Conservation (phyloP, 768 basidiomycete species). For the Boletellus ananiceps region DNA sequence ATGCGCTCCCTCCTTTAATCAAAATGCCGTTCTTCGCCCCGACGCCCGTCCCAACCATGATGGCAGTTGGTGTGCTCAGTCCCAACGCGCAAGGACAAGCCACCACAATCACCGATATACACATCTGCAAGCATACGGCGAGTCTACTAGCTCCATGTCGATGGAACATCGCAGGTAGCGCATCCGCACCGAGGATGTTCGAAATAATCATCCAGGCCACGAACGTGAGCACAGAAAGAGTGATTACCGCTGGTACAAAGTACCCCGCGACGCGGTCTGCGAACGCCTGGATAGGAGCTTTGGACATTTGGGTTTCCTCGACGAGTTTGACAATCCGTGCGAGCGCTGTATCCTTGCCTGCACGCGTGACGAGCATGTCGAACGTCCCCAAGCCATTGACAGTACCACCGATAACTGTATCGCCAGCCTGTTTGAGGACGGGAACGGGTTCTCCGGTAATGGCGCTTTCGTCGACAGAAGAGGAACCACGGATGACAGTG, state of each 20-base stretch:
- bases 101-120: constrained; percentile 96
- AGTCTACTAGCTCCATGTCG: constrained; percentile 78
- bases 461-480: constrained; percentile 92
- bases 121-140: constrained; percentile 91
- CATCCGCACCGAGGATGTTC: constrained; percentile 46
- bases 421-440: constrained; percentile 77
- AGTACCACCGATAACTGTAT: constrained; percentile 91
- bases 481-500: constrained; percentile 78
- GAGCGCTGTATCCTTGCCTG: constrained; percentile 94
- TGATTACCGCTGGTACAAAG: constrained; percentile 91
- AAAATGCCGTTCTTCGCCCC: constrained; percentile 96
- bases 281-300: constrained; percentile 97
- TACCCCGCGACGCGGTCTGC: constrained; percentile 92
- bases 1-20: constrained; percentile 93
- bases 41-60: constrained; percentile 98
- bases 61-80: constrained; percentile 93
- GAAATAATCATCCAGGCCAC: constrained; percentile 77
- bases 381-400: constrained; percentile 97
- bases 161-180: constrained; percentile 81
- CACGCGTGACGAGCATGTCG: constrained; percentile 92
- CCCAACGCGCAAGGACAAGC: constrained; percentile 98
- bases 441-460: constrained; percentile 94
- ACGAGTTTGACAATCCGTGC: constrained; percentile 96
- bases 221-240: constrained; percentile 79
- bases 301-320: constrained; percentile 96